Base-by-base conservation (phyloP, 352 stramenopile genomes). In the Pythium apleroticum region DNA sequence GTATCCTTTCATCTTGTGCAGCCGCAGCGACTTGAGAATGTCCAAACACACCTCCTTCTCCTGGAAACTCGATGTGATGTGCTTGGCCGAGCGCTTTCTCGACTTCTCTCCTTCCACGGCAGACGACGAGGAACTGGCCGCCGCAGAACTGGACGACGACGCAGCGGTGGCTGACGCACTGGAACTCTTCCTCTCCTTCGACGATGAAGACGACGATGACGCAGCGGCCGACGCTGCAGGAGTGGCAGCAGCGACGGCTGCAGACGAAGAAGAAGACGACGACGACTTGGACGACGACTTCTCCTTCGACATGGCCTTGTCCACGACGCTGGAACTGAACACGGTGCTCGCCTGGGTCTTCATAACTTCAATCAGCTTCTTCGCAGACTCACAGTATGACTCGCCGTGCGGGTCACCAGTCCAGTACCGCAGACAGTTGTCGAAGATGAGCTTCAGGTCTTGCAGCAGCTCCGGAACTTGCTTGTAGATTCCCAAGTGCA, bases 401-500 rank as follows among this genome's bases (percentile, higher is more conserved):
- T 88, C 79, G 2, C 87, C 87, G n/a, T 91, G 78, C 8, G 84
- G 78, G 60, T 93, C 84, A 15, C 65, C 66, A 41, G 80, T 86
- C 87, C 87, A 95, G 66, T 95, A 95, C 12, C 68, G 72, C 57
- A 94, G 80, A 52, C 87, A 95, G 55, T 95, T 95, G 63, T 93
- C 85, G 66, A 95, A 95, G 3, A 94, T 82, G n/a, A 93, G 66
- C 56, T 88, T 80, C 52, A 92, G 65, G 11, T 86, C 84, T 20
- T 71, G 69, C 20, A 90, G 48, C 53, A 94, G 91, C 28, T 86
- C 74, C 2, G 71, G 69, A 1, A 72, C 69, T 41, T 86, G 72
- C 43, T 77, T 86, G 72, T 92, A 95, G 24, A 78, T 57, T 20
- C 79, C 82, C 39, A 94, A 22, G 50, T 95, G 86, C 22, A 95